Evolutionary conservation across 1,284 basidiomycete species (phyloP), one percentile per base, ranked within the genome.

Genomic region (Trichosporon ovoides): DNA sequence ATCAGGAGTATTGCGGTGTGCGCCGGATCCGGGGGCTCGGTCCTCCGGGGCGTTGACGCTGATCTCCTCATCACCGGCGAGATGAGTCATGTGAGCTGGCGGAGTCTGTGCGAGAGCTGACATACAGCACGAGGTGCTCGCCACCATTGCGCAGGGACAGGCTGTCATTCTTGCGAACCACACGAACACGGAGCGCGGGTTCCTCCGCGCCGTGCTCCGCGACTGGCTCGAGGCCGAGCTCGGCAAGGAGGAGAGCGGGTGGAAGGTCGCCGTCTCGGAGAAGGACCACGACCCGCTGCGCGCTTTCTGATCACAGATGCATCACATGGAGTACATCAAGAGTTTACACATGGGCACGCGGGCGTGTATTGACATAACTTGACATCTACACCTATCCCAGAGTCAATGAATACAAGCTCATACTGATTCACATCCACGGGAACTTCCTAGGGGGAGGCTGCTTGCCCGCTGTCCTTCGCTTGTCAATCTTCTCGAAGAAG

Each of bases 21-120:
- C 74, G 91, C 90, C 33, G 91, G 91, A 28, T 86, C 54, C 52
- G 71, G 71, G 24, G 87, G 83, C 2, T 85, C 86, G 43, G 80
- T 91, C 74, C 81, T 95, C 38, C 73, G 81, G 38, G 85, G 83
- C 52, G 81, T 83, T 55, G 77, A 83, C 35, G 89, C 89, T 38
- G 89, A 94, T 72, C 82, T 91, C 24, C 89, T 89, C 72, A 82
- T 91, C 66, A 95, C 91, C 1, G 91, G 91, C n/a, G 91, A 94
- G 76, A 91, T 94, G 89, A 76, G 82, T 22, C 91, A 94, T 76
- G 89, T 90, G 75, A 61, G 85, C 68, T 16, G 33, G 16, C 11
- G 75, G 52, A 10, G 3, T 12, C 9, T n/a, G n/a, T 13, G 24
- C 28, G 10, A 51, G 52, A 59, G 13, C 59, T 53, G 58, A 43